These are phyloP conservation scores for Corynespora cassiicola DNA, from an alignment of 2,329 filamentous ascomycete genomes.

Conservation along the genomic window DNA sequence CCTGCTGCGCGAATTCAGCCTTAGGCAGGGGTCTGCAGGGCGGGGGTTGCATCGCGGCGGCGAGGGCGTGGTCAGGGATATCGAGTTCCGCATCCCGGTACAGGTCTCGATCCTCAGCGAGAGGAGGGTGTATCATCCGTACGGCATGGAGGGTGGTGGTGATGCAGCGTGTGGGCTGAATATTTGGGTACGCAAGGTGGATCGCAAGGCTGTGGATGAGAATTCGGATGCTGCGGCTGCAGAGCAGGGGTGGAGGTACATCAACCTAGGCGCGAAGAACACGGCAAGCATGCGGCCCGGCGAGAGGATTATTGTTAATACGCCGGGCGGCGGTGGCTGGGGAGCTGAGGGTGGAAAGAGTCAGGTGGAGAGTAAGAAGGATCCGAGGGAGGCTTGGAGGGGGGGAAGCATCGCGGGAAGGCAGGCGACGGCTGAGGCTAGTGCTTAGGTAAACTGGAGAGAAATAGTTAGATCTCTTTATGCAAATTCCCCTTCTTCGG, in stretches of 20 bases:
- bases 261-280: slow-evolving; percentile 82
- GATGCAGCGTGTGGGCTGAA: slow-evolving; percentile 83
- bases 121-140: slow-evolving; percentile 76
- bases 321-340: slow-evolving; percentile 74
- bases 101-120: slow-evolving; percentile 82
- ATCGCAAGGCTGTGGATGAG: slow-evolving; percentile 30
- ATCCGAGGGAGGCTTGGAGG: slow-evolving; percentile 67
- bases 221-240: slow-evolving; percentile 32
- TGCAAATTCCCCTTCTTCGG: too few relatives aligned
- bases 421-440: slow-evolving; percentile 60
- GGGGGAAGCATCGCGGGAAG: slow-evolving; percentile 64
- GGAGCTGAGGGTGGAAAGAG: slow-evolving; percentile 62
- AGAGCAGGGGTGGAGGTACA: slow-evolving; percentile 58
- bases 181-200: slow-evolving; percentile 80
- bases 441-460: slow-evolving; percentile 21
- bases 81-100: slow-evolving; percentile 80
- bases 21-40: slow-evolving; percentile 70
- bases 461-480: too few relatives aligned
- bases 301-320: slow-evolving; percentile 78
- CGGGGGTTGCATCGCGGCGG: slow-evolving; percentile 73
- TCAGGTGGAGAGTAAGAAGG: slow-evolving; percentile 55
- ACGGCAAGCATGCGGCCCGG: slow-evolving; percentile 77
- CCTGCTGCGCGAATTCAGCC: slow-evolving; percentile 71
- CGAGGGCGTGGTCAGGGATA: slow-evolving; percentile 78
- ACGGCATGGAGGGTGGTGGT: slow-evolving; percentile 82